Conservation (phyloP, 83 land plant genomes). For the Larix sibirica region DNA sequence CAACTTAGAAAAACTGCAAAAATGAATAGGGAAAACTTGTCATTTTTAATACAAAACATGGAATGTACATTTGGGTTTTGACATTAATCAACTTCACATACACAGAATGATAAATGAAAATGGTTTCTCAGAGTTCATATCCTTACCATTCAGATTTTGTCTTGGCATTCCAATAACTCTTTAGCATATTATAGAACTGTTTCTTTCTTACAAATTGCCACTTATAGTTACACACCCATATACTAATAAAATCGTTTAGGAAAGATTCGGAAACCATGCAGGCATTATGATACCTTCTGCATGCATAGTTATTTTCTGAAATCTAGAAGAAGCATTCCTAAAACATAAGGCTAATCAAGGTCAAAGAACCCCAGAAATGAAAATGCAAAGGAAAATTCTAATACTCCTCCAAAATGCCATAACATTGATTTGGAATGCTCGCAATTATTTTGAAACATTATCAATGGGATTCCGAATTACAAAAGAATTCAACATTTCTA, state of each 20-base stretch:
- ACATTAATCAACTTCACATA: no score
- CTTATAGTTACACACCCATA: not conserved
- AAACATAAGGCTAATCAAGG: not conserved
- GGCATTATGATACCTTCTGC: not conserved
- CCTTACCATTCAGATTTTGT: not conserved
- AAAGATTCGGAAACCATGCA: no score
- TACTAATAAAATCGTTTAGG: no score
- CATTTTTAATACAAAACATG: not conserved
- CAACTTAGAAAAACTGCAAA: not conserved
- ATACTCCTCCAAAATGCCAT: not conserved
- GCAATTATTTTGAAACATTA: not conserved
- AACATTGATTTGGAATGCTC: not conserved
- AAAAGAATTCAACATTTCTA: not conserved
- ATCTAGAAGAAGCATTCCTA: not conserved
- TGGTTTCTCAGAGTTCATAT: not conserved
- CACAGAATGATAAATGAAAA: no score
- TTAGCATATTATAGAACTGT: not conserved
- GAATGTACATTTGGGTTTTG: no score
- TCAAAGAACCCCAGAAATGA: not conserved
- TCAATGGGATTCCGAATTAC: not conserved
- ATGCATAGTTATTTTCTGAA: not conserved
- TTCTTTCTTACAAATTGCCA: not conserved
- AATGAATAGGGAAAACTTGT: not conserved
- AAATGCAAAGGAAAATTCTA: not conserved
- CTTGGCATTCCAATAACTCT: not conserved